These are phyloP conservation scores for Alnus glutinosa DNA, from an alignment of 306 rosid species.

Conservation along the genomic window DNA sequence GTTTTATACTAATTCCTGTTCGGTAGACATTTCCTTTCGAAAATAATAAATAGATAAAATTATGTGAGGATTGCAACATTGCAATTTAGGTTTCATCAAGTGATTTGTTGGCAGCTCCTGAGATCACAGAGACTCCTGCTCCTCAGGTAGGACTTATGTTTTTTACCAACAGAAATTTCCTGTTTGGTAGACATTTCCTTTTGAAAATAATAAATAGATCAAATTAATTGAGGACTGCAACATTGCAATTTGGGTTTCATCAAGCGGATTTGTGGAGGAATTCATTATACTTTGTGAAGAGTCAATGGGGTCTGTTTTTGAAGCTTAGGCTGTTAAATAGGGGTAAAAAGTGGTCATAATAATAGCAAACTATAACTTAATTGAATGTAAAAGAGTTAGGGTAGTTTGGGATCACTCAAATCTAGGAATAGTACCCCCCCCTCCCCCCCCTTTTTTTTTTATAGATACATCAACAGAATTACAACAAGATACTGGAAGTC, in stretches of 20 bases:
- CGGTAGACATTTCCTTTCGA: not conserved
- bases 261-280: not conserved
- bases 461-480: no score
- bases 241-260: not conserved
- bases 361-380: not conserved
- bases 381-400: not conserved
- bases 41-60: not conserved
- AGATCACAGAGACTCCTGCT: slow-evolving; percentile 43
- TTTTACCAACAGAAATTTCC: not conserved
- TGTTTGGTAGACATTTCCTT: not conserved
- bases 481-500: not conserved
- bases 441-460: no score
- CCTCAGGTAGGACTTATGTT: slow-evolving; percentile 31
- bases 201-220: not conserved
- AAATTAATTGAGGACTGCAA: not conserved
- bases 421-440: not conserved
- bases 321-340: not conserved
- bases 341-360: not conserved
- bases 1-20: not conserved
- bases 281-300: not conserved
- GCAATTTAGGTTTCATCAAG: not conserved
- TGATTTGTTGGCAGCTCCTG: slow-evolving; percentile 20
- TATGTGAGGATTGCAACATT: not conserved
- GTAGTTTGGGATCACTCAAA: not conserved
- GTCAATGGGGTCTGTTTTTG: not conserved